Evolutionary conservation across 169 alveolate genomes (phyloP).

Genomic region (Cardiosporidium cionae): DNA sequence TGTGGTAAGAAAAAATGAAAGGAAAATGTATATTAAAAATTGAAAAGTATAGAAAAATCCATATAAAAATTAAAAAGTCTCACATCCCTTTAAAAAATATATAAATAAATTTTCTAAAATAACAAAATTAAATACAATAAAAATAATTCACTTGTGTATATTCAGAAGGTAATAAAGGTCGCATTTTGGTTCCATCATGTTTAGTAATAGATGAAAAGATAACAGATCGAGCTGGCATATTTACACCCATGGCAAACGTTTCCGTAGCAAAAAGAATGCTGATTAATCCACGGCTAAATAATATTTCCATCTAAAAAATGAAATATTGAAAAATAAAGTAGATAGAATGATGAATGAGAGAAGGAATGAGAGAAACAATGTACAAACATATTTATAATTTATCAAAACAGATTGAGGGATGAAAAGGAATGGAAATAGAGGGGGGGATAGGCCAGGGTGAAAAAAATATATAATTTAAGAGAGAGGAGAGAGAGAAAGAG

Average conservation of each 20-base stretch:
- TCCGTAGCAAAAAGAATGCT: constrained; percentile 96
- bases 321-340: background rate
- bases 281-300: constrained; percentile 88
- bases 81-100: background rate
- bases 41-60: background rate
- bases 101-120: background rate
- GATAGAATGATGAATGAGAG: background rate
- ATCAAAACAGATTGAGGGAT: background rate
- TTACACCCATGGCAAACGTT: constrained; percentile 98
- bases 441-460: background rate
- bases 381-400: background rate
- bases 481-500: background rate
- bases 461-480: background rate
- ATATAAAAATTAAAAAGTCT: background rate
- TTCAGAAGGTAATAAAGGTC: constrained; percentile 88
- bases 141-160: constrained; percentile 69
- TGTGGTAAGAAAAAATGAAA: background rate
- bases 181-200: constrained; percentile 78
- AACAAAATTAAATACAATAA: background rate
- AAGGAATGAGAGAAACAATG: background rate
- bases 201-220: constrained; percentile 86
- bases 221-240: constrained; percentile 92
- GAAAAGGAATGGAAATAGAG: background rate
- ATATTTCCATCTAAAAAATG: constrained; percentile 77
- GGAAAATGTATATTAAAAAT: background rate